Evolutionary conservation across 495 filamentous ascomycete genomes (phyloP).

Genomic region (Mycothermus thermophilus): DNA sequence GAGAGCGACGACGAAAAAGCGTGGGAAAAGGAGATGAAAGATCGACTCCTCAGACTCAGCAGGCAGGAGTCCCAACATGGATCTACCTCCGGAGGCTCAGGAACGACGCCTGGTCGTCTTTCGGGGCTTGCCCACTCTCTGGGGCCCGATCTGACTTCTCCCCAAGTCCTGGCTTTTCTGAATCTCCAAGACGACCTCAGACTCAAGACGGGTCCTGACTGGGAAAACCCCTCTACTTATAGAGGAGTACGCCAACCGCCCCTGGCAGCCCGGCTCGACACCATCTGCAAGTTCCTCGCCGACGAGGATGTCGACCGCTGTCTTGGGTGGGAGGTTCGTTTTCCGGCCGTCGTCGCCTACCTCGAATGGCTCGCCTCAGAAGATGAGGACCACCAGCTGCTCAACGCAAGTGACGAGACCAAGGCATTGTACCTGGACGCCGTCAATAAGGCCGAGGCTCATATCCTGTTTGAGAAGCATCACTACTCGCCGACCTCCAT

Average conservation of each 20-base stretch:
- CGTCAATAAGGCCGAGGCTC: conserved; percentile 11
- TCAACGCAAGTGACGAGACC: conserved; percentile 6
- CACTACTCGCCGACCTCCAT: conserved; percentile 9
- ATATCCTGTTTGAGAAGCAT: conserved; percentile 16
- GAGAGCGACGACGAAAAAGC: too few relatives aligned
- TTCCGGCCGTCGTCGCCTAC: conserved; percentile 12
- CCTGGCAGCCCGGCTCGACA: conserved; percentile 13
- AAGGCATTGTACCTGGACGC: conserved; percentile 13
- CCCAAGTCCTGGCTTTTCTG: too few relatives aligned
- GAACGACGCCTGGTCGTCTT: too few relatives aligned
- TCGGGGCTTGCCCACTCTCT: too few relatives aligned
- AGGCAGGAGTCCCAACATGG: too few relatives aligned
- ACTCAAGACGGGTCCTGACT: conserved; percentile 9
- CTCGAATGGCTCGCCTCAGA: conserved; percentile 15
- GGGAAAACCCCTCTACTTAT: conserved; percentile 11
- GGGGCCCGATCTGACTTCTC: neutral
- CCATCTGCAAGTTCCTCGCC: conserved; percentile 17
- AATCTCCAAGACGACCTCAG: neutral
- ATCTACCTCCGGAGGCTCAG: too few relatives aligned
- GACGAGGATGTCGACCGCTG: conserved; percentile 21
- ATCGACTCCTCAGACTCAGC: too few relatives aligned
- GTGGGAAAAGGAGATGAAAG: too few relatives aligned
- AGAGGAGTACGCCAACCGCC: conserved; percentile 11
- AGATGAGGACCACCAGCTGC: conserved; percentile 9
- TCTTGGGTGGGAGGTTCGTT: conserved; percentile 12